These are phyloP conservation scores for Elsinoe perseae DNA, from an alignment of 2,329 filamentous ascomycete genomes.

Conservation along the genomic window DNA sequence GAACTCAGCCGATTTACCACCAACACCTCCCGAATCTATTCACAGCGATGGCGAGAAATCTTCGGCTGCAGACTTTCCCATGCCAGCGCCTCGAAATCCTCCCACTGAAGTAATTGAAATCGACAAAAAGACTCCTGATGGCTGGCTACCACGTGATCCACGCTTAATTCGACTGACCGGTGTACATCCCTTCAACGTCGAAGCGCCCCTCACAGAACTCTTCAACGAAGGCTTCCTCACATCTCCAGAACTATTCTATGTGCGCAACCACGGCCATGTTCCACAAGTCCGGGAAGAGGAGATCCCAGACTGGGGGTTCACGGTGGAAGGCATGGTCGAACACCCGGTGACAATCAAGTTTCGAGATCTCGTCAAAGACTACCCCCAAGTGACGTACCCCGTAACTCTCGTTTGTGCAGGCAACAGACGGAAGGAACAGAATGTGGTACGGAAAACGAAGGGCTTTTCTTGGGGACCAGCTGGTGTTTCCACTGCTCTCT, in stretches of 20 bases:
- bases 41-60: constrained; percentile 26
- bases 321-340: constrained; percentile 73
- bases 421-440: constrained; percentile 88
- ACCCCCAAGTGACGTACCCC: constrained; percentile 75
- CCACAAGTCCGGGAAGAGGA: constrained; percentile 65
- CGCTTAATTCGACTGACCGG: constrained; percentile 80
- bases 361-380: constrained; percentile 62
- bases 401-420: constrained; percentile 87
- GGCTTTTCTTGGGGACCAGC: constrained; percentile 92
- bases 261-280: constrained; percentile 81
- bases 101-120: constrained; percentile 59
- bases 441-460: constrained; percentile 80
- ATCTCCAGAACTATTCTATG: constrained; percentile 80
- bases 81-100: constrained; percentile 57
- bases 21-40: constrained; percentile 33
- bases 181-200: constrained; percentile 84
- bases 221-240: constrained; percentile 81
- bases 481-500: constrained; percentile 77
- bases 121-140: constrained; percentile 76
- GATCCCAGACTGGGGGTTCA: constrained; percentile 72
- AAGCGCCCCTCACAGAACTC: constrained; percentile 69
- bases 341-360: constrained; percentile 66
- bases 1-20: constrained; percentile 26
- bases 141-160: constrained; percentile 69
- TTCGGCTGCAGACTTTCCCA: constrained; percentile 44